Evolutionary conservation across 768 basidiomycete genomes (phyloP), one percentile per base, ranked within the genome.

Genomic region (Kwoniella shandongensis): DNA sequence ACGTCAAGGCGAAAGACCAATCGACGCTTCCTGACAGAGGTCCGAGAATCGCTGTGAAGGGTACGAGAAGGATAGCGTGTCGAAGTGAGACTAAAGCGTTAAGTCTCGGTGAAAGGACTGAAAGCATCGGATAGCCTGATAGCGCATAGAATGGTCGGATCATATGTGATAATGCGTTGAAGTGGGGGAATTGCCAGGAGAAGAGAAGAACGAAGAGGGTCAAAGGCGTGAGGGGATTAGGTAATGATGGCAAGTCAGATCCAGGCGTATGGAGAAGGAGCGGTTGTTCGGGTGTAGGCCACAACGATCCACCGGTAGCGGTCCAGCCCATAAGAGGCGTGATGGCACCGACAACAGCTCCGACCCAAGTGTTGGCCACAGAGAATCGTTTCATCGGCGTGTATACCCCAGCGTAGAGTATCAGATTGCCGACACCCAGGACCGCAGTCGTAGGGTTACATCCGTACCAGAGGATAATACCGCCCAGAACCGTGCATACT

Each of bases 271-370:
- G 82, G 75, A 84, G 68, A 23, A 82, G 77, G 45, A 85, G 58
- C 0, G 87, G 84, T 64, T 87, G 81, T 26, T 81, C 76, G 0
- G 82, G 57, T n/a, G 82, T 81, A 0, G 89, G 88, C 58, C 88
- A 78, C 8, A 94, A 74, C 15, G 82, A 79, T 20, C 88, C 90
- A 0, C 92, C 93, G 56, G 88, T 89, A 1, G 96, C 96, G 6
- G 94, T 86, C 96, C 96, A 99, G 39, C 96, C 96, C 88, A 99
- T 97, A 48, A 99, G 78, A 1, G 94, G 92, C 5, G 96, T 96
- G 4, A 97, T 80, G 0, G 81, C 92, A 29, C 96, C 96, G 2
- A 99, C 94, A 20, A 98, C 80, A 0, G 91, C 82, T 10, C 94
- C 94, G 17, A 93, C 84, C 94, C 93, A 97, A 1, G 94, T 99